These are phyloP conservation scores for Trichosporon sp. DNA, from an alignment of 1,284 basidiomycete species.

Conservation along the genomic window DNA sequence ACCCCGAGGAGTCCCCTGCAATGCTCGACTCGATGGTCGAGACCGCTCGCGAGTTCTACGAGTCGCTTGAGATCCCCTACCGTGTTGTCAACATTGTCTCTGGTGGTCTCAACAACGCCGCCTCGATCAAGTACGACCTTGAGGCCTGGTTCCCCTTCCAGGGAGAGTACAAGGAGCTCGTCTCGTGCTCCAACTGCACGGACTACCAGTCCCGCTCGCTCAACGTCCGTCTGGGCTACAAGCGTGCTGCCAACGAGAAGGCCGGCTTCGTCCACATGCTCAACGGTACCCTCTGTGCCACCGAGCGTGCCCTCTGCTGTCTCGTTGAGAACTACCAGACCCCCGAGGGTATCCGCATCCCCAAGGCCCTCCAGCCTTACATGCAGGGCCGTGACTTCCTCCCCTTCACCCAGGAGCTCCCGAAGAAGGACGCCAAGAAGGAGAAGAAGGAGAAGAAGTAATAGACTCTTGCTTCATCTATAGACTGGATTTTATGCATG, in stretches of 20 bases:
- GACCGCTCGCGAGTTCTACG: slow-evolving; percentile 91
- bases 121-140: slow-evolving; percentile 94
- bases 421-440: slow-evolving; percentile 48
- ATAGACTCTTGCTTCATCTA: neutral
- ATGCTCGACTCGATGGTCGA: slow-evolving; percentile 89
- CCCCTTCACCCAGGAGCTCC: slow-evolving; percentile 64
- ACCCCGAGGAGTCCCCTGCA: slow-evolving; percentile 90
- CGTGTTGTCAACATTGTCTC: slow-evolving; percentile 94
- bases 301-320: slow-evolving; percentile 93
- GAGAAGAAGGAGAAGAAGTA: slow-evolving; percentile 36
- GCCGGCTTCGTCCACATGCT: slow-evolving; percentile 96
- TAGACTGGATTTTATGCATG: slow-evolving; percentile 3
- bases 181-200: slow-evolving; percentile 89
- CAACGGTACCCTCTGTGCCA: slow-evolving; percentile 96
- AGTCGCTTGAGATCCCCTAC: slow-evolving; percentile 88
- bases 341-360: slow-evolving; percentile 86
- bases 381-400: slow-evolving; percentile 95
- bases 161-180: slow-evolving; percentile 90
- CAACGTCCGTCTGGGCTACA: slow-evolving; percentile 86
- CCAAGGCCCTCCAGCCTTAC: slow-evolving; percentile 85
- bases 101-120: slow-evolving; percentile 93
- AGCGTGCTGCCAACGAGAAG: slow-evolving; percentile 79
- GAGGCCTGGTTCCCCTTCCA: slow-evolving; percentile 99
- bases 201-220: slow-evolving; percentile 90
- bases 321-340: slow-evolving; percentile 99